A percentile compares a stretch with the other conserved stretches of the same genome.
Conservation (phyloP, 2,329 filamentous ascomycete genomes). For the Graphium sp. region DNA sequence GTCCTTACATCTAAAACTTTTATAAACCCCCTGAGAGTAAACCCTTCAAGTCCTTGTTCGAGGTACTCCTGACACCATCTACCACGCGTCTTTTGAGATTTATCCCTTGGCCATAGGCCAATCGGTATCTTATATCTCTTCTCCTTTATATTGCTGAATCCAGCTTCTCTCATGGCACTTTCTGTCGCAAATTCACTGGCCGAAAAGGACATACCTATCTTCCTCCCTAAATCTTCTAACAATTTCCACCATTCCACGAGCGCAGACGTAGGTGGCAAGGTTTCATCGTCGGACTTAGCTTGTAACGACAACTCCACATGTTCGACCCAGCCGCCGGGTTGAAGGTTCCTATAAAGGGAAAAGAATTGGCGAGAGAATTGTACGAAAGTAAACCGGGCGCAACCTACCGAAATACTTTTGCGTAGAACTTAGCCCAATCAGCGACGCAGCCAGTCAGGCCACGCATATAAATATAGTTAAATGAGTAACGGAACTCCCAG, state of each 20-base stretch:
- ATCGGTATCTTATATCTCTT: too few species aligned
- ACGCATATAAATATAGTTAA: conserved; percentile 14
- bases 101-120: too few species aligned
- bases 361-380: too few species aligned
- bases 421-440: conserved; percentile 15
- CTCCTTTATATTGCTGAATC: too few species aligned
- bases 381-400: too few species aligned
- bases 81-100: too few species aligned
- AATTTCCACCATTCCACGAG: not conserved
- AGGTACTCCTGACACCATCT: too few species aligned
- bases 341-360: conserved; percentile 9
- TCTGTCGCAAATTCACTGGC: not conserved
- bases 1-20: too few species aligned
- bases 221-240: not conserved
- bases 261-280: not conserved
- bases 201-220: not conserved
- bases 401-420: conserved; percentile 11
- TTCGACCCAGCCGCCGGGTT: conserved; percentile 14
- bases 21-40: too few species aligned
- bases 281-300: not conserved
- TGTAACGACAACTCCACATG: not conserved
- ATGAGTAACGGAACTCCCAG: too few species aligned
- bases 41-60: too few species aligned
- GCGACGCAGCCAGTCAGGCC: conserved; percentile 11
- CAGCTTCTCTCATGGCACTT: too few species aligned